Evolutionary conservation across 371 early-diverging fungal genomes (phyloP), one percentile per base, ranked within the genome.

Genomic region (Sporodiniella umbellata): DNA sequence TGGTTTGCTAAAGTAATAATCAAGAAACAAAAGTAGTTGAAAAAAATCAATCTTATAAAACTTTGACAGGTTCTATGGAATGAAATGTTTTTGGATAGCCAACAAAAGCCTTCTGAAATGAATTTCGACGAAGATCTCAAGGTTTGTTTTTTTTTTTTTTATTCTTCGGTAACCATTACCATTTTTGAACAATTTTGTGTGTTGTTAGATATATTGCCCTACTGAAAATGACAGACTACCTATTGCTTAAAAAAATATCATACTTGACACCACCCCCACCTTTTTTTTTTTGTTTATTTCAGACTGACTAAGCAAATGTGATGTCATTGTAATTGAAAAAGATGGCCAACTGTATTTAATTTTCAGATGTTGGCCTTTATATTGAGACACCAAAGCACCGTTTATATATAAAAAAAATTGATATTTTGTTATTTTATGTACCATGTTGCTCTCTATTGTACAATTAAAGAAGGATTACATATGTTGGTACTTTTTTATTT

Each of bases 1-100:
- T 60, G 60, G 60, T 39, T 60, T n/a, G 40, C 60, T 2, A 60
- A 60, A 42, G 42, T 40, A 40, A 40, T n/a, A n/a, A n/a, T n/a
- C n/a, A n/a, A n/a, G n/a, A n/a, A n/a, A n/a, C n/a, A n/a, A n/a
- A n/a, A n/a, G n/a, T n/a, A n/a, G n/a, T n/a, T n/a, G n/a, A n/a
- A n/a, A n/a, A n/a, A n/a, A n/a, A n/a, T n/a, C 21, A 2, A 1
- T 21, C 21, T 40, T 10, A 18, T 7, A 8, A 40, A 10, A 19
- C 8, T 18, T 22, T 15, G 7, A 40, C 21, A 40, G 40, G 21
- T 21, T 22, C 21, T 40, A 21, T 40, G 40, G 40, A 40, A 40
- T 40, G 21, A 40, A 40, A 40, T 40, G 18, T 40, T 40, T 22
- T 7, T 10, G 12, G 21, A 22, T 15, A 40, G 21, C 7, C 21